phyloP scores from a whole-genome alignment of 2,329 filamentous ascomycete genomes.

The Nemania diffusa region DNA sequence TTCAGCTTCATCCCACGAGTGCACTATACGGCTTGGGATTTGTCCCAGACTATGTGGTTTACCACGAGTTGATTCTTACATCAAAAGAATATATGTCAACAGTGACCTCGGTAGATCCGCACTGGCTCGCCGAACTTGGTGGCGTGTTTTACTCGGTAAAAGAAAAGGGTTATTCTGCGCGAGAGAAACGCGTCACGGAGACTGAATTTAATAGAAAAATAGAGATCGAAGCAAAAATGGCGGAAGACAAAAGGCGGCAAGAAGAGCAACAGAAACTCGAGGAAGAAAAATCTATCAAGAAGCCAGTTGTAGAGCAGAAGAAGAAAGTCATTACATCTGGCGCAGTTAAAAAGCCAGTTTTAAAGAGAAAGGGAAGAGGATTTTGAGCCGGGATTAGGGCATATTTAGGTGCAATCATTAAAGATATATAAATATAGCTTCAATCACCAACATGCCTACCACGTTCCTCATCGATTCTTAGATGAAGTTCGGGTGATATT shows the following conservation, averaged over 20 bases:
- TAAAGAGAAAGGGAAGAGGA: slow-evolving; percentile 66
- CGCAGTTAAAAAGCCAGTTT: slow-evolving; percentile 69
- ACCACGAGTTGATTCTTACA: slow-evolving; percentile 97
- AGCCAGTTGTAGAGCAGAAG: slow-evolving; percentile 51
- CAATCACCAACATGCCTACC: neutral
- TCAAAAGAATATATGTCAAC: slow-evolving; percentile 98
- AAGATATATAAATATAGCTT: slow-evolving; percentile 13
- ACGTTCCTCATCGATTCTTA: neutral
- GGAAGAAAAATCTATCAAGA: slow-evolving; percentile 58
- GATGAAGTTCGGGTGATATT: slow-evolving; percentile 11
- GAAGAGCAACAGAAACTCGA: slow-evolving; percentile 66
- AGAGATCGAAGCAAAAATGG: slow-evolving; percentile 94
- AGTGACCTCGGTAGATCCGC: slow-evolving; percentile 93
- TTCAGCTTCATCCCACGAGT: slow-evolving; percentile 93
- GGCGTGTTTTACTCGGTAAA: slow-evolving; percentile 98
- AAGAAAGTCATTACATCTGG: slow-evolving; percentile 72
- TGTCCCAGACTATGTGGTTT: slow-evolving; percentile 95
- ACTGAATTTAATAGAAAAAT: slow-evolving; percentile 91
- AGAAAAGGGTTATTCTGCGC: slow-evolving; percentile 92
- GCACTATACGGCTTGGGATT: slow-evolving; percentile 93
- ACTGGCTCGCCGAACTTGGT: slow-evolving; percentile 95
- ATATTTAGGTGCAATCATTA: slow-evolving; percentile 21
- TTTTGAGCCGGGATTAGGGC: slow-evolving; percentile 51
- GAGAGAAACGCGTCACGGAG: slow-evolving; percentile 88
- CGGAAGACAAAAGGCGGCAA: slow-evolving; percentile 78